Percentiles rank a stretch among this genome's conserved stretches.
Conservation (phyloP, 495 filamentous ascomycete genomes). For the Aspergillus egyptiacus region DNA sequence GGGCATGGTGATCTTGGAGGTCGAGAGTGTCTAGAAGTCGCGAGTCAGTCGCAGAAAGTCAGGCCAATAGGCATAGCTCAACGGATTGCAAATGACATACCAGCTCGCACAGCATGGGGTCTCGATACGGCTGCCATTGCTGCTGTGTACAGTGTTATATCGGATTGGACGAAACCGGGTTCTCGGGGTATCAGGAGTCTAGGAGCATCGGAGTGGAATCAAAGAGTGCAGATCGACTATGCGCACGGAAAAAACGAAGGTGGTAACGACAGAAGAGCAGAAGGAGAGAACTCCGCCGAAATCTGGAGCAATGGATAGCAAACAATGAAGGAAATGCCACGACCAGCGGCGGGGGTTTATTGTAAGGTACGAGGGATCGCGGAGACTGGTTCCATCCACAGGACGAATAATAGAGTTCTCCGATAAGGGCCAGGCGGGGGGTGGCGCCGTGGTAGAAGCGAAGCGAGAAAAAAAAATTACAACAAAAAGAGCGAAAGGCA, state of each 20-base stretch:
- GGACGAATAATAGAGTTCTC: slow-evolving; percentile 26
- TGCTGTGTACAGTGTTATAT: slow-evolving; percentile 14
- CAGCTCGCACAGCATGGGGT: slow-evolving; percentile 72
- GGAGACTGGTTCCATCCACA: slow-evolving; percentile 13
- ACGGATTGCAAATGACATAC: slow-evolving; percentile 39
- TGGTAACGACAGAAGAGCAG: background rate
- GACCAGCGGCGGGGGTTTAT: slow-evolving; percentile 25
- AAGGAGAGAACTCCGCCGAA: slow-evolving; percentile 10
- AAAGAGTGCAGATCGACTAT: slow-evolving; percentile 7
- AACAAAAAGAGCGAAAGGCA: slow-evolving; percentile 12
- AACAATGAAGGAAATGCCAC: slow-evolving; percentile 20
- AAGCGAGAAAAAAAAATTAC: slow-evolving; percentile 19
- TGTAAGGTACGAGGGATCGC: slow-evolving; percentile 4
- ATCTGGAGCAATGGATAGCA: slow-evolving; percentile 11
- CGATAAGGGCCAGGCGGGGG: too few relatives aligned
- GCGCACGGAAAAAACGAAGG: slow-evolving; percentile 1
- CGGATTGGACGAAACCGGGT: slow-evolving; percentile 4
- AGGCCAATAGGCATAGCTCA: background rate
- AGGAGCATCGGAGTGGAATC: slow-evolving; percentile 11
- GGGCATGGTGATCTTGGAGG: slow-evolving; percentile 75
- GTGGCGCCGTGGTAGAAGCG: too few relatives aligned
- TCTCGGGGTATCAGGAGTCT: slow-evolving; percentile 9
- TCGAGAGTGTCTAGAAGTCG: slow-evolving; percentile 76
- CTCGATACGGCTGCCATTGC: slow-evolving; percentile 53
- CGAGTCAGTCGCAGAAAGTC: background rate